A percentile compares a stretch with the other conserved stretches of the same genome.
These are phyloP conservation scores for Acidiella bohemica DNA, from an alignment of 495 filamentous ascomycete genomes.

Conservation along the genomic window DNA sequence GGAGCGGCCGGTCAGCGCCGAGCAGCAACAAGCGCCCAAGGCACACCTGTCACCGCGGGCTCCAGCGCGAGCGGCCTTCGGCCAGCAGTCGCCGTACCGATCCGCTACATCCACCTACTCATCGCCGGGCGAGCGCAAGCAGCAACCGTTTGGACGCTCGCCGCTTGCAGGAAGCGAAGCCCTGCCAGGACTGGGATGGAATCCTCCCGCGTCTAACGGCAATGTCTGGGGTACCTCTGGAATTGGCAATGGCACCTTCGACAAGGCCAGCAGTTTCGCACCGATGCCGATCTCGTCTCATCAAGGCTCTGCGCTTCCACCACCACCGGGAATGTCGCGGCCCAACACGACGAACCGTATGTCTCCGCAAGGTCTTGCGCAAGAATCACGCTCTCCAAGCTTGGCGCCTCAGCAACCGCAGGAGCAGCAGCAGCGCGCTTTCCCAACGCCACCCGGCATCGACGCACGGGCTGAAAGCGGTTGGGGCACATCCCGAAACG, in stretches of 20 bases:
- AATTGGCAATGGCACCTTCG: slow-evolving; percentile 32
- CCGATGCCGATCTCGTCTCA: slow-evolving; percentile 16
- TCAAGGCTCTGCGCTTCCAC: slow-evolving; percentile 7
- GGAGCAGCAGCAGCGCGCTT: slow-evolving; percentile 7
- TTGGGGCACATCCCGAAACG: slow-evolving; percentile 13
- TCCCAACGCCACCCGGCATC: slow-evolving; percentile 15
- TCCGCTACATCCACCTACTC: slow-evolving; percentile 9
- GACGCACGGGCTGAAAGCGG: slow-evolving; percentile 9
- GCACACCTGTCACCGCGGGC: slow-evolving; percentile 9
- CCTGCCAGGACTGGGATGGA: slow-evolving; percentile 6
- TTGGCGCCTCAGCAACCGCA: slow-evolving; percentile 1
- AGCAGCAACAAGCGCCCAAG: slow-evolving; percentile 1
- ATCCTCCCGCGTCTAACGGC: slow-evolving; percentile 8
- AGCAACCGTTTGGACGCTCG: slow-evolving; percentile 13
- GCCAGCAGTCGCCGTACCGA: slow-evolving; percentile 9
- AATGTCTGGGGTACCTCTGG: slow-evolving; percentile 31
- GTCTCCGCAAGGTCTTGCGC: slow-evolving; percentile 9
- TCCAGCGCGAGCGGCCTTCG: slow-evolving; percentile 5
- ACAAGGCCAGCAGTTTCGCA: slow-evolving; percentile 19
- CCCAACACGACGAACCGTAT: slow-evolving; percentile 6
- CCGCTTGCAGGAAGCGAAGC: slow-evolving; percentile 5
- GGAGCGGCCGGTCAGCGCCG: not conserved
- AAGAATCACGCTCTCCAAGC: slow-evolving; percentile 11
- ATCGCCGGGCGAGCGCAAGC: slow-evolving; percentile 16
- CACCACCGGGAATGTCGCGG: slow-evolving; percentile 10